These are phyloP conservation scores for Xerocomellus chrysenteron DNA, from an alignment of 768 basidiomycete genomes.

Conservation along the genomic window DNA sequence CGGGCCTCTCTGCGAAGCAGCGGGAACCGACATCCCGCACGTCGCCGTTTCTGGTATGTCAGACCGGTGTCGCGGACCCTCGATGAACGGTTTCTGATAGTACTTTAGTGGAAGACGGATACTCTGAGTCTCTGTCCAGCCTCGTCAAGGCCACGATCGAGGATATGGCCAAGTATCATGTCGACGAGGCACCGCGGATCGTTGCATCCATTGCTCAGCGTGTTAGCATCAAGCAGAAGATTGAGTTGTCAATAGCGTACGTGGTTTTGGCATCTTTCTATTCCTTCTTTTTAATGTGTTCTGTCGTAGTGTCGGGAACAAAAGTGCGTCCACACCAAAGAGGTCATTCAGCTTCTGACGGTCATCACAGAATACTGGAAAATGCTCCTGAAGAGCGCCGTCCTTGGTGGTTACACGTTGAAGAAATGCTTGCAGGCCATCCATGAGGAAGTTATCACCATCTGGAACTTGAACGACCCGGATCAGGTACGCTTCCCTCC, in stretches of 20 bases:
- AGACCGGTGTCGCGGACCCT: background rate
- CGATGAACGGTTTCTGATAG: background rate
- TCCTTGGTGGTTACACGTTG: conserved; percentile 8
- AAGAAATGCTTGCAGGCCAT: conserved; percentile 12
- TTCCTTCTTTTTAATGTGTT: background rate
- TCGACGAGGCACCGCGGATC: conserved; percentile 9
- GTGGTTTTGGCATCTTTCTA: background rate
- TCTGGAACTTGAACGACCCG: conserved; percentile 17
- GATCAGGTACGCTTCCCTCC: conserved; percentile 1
- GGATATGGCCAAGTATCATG: conserved; percentile 4
- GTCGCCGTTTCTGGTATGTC: conserved; percentile 12
- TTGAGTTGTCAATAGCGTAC: conserved; percentile 14
- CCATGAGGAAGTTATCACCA: background rate
- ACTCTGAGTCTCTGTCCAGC: background rate
- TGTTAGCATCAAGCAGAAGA: conserved; percentile 14
- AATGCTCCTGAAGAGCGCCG: conserved; percentile 3
- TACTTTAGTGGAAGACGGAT: conserved; percentile 1
- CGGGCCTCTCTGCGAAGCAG: background rate
- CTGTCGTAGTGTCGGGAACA: conserved; percentile 6
- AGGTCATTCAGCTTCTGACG: background rate
- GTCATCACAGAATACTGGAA: conserved; percentile 10
- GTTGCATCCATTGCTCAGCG: conserved; percentile 17
- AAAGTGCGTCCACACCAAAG: conserved; percentile 1
- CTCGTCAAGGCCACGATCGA: conserved; percentile 2
- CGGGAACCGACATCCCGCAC: background rate